Base-by-base conservation (phyloP, 768 basidiomycete species). In the Boletus rubroflammeus region DNA sequence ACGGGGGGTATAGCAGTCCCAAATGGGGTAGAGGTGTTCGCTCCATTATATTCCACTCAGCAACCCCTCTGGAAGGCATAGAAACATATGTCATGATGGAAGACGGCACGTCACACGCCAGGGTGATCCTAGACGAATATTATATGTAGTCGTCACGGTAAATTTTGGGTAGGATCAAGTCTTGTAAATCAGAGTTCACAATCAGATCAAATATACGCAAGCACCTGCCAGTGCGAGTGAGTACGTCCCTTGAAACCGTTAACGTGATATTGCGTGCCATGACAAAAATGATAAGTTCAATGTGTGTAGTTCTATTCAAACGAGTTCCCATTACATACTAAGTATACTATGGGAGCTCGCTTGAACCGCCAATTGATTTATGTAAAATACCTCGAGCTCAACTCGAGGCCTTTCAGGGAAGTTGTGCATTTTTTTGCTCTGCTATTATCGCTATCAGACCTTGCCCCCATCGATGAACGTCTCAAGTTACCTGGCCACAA, bases 51-150 rank as follows among this genome's bases (percentile, higher is more conserved):
- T 86, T 88, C 62, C 67, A 49, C n/a, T 79, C 82, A 3, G 62
- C 78, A 1, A 62, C 78, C 38, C 81, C 83, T 10, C 60, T 63
- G 17, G 59, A 61, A 0, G 72, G 78, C 0, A 73, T 84, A 19
- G 76, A 84, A 53, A 85, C 84, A 0, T 88, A 86, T 79, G 83
- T 89, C 41, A 66, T 83, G 58, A 71, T 86, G 57, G 81, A 88
- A 62, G 74, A 76, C 45, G 85, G 86, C 5, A 76, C 78, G 21
- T 80, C 75, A 1, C 76, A 78, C 32, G 86, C 83, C 6, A 75
- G 73, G 34, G 78, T 88, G 48, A 68, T 66, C 8, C 67, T 88
- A 23, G 74, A 84, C 57, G 58, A 71, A 23, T 53, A 69, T 17
- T 83, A 78, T 41, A 1, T n/a, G 23, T 63, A 64, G 43, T 36